phyloP scores from a whole-genome alignment of 2,329 filamentous ascomycete genomes.

The Magnaporthales sp. region DNA sequence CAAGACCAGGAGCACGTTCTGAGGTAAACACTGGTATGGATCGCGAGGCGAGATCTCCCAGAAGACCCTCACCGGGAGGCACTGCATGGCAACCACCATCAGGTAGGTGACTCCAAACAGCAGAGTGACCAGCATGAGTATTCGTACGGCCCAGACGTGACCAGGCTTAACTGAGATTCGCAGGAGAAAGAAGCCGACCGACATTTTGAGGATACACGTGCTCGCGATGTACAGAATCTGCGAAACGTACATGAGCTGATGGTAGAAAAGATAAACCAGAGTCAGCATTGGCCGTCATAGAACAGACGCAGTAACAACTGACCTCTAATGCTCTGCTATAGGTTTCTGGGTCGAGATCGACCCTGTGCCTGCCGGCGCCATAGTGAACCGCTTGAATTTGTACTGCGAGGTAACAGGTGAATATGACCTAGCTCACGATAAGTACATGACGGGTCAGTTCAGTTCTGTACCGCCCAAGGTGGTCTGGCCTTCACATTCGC shows the following conservation, averaged over 20 bases:
- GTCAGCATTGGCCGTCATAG: not conserved
- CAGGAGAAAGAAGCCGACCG: constrained; percentile 28
- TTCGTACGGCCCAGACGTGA: constrained; percentile 24
- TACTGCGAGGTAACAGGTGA: not conserved
- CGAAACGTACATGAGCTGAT: constrained; percentile 2
- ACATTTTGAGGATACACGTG: constrained; percentile 26
- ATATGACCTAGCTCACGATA: not conserved
- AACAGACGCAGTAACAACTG: not conserved
- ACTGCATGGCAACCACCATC: constrained; percentile 30
- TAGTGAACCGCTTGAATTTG: not conserved
- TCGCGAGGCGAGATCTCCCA: constrained; percentile 23
- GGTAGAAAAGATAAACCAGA: not conserved
- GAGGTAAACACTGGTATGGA: constrained; percentile 14
- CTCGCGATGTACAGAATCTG: constrained; percentile 26
- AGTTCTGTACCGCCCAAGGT: not conserved
- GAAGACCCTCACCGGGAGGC: constrained; percentile 20
- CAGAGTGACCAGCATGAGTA: constrained; percentile 19
- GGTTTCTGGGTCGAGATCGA: not conserved
- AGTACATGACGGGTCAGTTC: not conserved
- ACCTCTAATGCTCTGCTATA: constrained; percentile 1
- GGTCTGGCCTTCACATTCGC: not conserved
- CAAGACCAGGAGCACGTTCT: not conserved
- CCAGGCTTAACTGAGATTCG: constrained; percentile 19
- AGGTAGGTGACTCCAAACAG: constrained; percentile 27
- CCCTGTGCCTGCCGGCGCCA: not conserved